Evolutionary conservation across 352 stramenopile species (phyloP), one percentile per base, ranked within the genome.

Genomic region (Pythium folliculosum): DNA sequence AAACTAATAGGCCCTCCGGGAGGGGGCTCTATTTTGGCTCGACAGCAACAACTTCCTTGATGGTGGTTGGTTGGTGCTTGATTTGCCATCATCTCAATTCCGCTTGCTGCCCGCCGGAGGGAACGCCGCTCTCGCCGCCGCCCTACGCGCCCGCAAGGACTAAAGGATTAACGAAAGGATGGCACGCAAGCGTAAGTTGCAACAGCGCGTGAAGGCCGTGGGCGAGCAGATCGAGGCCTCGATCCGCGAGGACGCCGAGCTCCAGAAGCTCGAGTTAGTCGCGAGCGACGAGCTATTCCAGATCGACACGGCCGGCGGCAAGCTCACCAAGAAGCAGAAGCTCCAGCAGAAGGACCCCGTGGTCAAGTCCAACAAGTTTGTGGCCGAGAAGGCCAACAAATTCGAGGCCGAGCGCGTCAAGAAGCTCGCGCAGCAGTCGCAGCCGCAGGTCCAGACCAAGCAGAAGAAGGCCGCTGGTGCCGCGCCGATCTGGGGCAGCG

Each of bases 251-350:
- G 80, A 92, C 51, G 84, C 75, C 5, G 82, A 95, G 65, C 78
- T 88, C 40, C 83, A 90, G 53, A 92, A 93, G 76, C 77, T 94
- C n/a, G 71, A 94, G 73, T 72, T 86, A 40, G 81, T 87, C 14
- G 68, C 76, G 45, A 81, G 79, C 40, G 72, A 85, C n/a, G 72
- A 92, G 71, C 78, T 95, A 22, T 95, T 93, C 75, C 81, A 91
- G 64, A 76, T 94, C 53, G 88, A 95, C 77, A 90, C 72, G 64
- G 77, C 79, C 45, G 88, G 88, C 50, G 85, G 80, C 43, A 70
- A 69, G 21, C 69, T 91, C 27, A 81, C 73, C 51, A 94, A 94
- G 79, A 89, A 87, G 64, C 79, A 58, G 49, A 70, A 84, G 62
- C 80, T 81, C 40, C 55, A 80, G 52, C 72, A 89, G 37, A 92